A percentile compares a stretch with the other conserved stretches of the same genome.
These are phyloP conservation scores for Agaricus blazei DNA, from an alignment of 768 basidiomycete genomes.

Conservation along the genomic window DNA sequence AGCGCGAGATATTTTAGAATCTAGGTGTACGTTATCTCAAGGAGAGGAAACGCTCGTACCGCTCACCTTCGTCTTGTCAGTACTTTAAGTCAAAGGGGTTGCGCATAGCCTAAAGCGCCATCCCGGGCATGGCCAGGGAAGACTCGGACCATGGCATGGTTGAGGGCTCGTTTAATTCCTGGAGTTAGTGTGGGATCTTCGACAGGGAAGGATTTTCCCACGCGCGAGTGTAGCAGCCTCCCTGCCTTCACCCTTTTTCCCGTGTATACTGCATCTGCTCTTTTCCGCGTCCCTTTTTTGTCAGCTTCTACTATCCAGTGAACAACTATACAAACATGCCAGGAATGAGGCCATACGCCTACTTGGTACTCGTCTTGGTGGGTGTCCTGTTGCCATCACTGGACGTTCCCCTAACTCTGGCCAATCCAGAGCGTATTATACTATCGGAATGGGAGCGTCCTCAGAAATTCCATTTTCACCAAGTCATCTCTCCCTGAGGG, in stretches of 20 bases:
- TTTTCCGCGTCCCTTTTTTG: background rate
- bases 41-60: too few species aligned
- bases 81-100: too few species aligned
- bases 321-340: background rate
- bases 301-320: background rate
- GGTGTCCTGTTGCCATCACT: background rate
- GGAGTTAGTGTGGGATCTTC: too few species aligned
- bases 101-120: too few species aligned
- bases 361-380: background rate
- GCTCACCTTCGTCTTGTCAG: too few species aligned
- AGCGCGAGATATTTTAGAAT: too few species aligned
- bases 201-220: background rate
- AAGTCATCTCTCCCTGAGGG: slow-evolving; percentile 40
- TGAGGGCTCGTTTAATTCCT: too few species aligned
- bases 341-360: slow-evolving; percentile 1
- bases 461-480: slow-evolving; percentile 35
- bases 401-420: background rate
- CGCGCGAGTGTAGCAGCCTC: background rate
- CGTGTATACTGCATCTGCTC: background rate
- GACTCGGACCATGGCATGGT: too few species aligned
- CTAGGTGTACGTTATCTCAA: too few species aligned
- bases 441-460: slow-evolving; percentile 40
- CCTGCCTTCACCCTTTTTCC: background rate
- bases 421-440: slow-evolving; percentile 33
- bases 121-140: too few species aligned